phyloP scores from a whole-genome alignment of 75 land plant genomes.

The Pinus albicaulis region DNA sequence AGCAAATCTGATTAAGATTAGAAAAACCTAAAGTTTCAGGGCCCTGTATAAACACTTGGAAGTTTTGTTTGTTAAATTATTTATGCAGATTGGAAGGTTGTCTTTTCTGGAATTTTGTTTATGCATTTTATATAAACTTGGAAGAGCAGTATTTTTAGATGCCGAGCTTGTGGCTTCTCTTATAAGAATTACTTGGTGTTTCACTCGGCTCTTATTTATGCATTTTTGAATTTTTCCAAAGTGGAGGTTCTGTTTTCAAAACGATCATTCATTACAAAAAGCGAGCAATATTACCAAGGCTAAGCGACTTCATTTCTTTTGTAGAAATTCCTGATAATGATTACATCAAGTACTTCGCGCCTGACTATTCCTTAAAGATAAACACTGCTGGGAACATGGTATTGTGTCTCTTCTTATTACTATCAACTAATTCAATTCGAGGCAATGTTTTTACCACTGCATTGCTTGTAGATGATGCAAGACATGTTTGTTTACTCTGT shows the following conservation, averaged over 20 bases:
- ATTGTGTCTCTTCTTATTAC: constrained; percentile 14
- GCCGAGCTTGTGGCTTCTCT: background rate
- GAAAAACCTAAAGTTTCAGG: too few relatives aligned
- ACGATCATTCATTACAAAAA: background rate
- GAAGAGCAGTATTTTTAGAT: background rate
- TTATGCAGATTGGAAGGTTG: too few relatives aligned
- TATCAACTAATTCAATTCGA: background rate
- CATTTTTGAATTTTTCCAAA: background rate
- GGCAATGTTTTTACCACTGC: background rate
- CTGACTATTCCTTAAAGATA: constrained; percentile 74
- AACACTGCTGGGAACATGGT: constrained; percentile 61
- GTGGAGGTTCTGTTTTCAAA: background rate
- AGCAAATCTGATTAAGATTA: too few relatives aligned
- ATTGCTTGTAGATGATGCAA: background rate
- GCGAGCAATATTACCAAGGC: background rate
- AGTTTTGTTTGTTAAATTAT: too few relatives aligned
- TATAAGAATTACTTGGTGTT: background rate
- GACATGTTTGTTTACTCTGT: background rate
- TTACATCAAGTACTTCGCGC: constrained; percentile 89
- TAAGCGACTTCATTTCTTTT: constrained; percentile 6
- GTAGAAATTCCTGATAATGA: constrained; percentile 99
- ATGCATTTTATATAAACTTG: background rate
- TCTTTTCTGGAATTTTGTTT: background rate
- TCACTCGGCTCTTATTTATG: background rate
- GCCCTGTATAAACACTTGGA: too few relatives aligned